phyloP scores from a whole-genome alignment of 2,329 filamentous ascomycete species.

The Fusarium mundagurra region DNA sequence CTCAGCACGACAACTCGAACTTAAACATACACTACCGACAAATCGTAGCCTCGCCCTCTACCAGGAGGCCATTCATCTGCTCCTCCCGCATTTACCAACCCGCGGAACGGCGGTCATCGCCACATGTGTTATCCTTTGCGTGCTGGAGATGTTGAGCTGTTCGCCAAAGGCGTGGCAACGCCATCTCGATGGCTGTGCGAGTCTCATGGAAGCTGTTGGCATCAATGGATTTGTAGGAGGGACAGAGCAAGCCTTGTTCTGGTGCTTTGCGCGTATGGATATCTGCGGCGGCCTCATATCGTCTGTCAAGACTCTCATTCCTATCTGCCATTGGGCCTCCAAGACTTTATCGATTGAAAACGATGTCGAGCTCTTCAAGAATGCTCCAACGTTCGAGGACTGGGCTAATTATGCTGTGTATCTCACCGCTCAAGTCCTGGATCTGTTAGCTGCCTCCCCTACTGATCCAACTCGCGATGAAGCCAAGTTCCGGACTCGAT shows the following conservation, averaged over 20 bases:
- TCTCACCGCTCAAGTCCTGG: conserved; percentile 55
- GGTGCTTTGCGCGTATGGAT: conserved; percentile 66
- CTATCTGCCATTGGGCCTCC: conserved; percentile 57
- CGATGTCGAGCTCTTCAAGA: conserved; percentile 49
- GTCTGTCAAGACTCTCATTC: conserved; percentile 60
- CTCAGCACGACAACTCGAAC: conserved; percentile 61
- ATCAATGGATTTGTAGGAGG: conserved; percentile 62
- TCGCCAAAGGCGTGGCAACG: conserved; percentile 59
- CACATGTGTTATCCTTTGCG: conserved; percentile 63
- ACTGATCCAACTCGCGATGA: conserved; percentile 35
- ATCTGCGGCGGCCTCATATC: conserved; percentile 64
- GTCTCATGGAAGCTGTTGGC: conserved; percentile 59
- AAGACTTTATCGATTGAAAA: conserved; percentile 43
- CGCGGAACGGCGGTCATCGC: conserved; percentile 61
- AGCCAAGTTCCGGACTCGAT: conserved; percentile 42
- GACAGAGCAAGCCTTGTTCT: conserved; percentile 61
- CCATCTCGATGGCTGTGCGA: conserved; percentile 63
- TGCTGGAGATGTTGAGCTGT: conserved; percentile 63
- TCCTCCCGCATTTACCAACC: conserved; percentile 58
- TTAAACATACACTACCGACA: conserved; percentile 49
- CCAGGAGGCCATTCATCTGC: conserved; percentile 60
- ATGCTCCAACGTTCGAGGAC: conserved; percentile 52
- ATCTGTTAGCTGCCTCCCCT: conserved; percentile 47
- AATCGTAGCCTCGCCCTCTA: conserved; percentile 58
- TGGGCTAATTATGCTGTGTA: conserved; percentile 63